These are phyloP conservation scores for Dalechampia spathulata DNA, from an alignment of 441 rosid genomes.

Conservation along the genomic window DNA sequence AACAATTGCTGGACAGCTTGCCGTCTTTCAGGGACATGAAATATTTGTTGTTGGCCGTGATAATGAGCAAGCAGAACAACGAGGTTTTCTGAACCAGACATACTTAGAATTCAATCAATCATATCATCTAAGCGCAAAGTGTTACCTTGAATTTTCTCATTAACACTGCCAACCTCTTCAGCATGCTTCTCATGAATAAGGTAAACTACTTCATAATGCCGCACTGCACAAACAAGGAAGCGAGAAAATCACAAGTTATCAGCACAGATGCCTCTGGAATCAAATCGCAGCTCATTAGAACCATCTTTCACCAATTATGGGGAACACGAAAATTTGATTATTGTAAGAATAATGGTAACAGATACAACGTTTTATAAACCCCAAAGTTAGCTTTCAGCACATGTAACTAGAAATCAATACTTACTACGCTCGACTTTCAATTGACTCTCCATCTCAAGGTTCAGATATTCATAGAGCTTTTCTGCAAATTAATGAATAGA, in stretches of 20 bases:
- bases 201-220: slow-evolving; percentile 92
- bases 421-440: slow-evolving; percentile 58
- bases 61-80: too few species aligned
- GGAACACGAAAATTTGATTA: not conserved
- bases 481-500: slow-evolving; percentile 34
- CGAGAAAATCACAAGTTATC: not conserved
- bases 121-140: not conserved
- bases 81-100: too few species aligned
- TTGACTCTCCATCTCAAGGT: slow-evolving; percentile 68
- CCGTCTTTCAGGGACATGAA: too few species aligned
- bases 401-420: slow-evolving; percentile 10
- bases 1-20: too few species aligned
- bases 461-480: slow-evolving; percentile 68
- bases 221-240: slow-evolving; percentile 40
- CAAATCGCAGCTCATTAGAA: not conserved
- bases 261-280: not conserved
- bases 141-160: slow-evolving; percentile 79
- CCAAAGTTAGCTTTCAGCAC: not conserved
- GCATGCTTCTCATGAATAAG: slow-evolving; percentile 79
- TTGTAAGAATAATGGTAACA: not conserved
- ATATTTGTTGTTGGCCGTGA: too few species aligned
- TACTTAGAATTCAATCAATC: too few species aligned
- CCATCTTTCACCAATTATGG: not conserved
- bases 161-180: slow-evolving; percentile 59
- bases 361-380: not conserved